Evolutionary conservation across 192 early-diverging fungal species (phyloP), one percentile per base, ranked within the genome.

Genomic region (Backusella liffmaniae): DNA sequence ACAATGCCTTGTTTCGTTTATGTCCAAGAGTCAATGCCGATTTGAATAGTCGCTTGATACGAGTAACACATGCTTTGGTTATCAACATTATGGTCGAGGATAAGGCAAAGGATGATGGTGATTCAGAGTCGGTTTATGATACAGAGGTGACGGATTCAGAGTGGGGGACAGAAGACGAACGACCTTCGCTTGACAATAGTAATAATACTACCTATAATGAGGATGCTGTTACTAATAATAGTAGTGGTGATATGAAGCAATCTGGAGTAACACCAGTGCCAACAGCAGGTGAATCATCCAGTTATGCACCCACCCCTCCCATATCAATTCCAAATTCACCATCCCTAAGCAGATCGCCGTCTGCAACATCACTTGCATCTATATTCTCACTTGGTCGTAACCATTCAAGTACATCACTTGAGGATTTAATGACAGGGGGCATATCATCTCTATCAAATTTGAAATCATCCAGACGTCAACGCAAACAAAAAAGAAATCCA

Each of bases 21-120:
- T 76, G 76, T 30, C 75, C 79, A 5, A 41, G 79, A 12, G 79
- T 81, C 36, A 73, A 81, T 59, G 72, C 75, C 8, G 79, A 81
- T 34, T 77, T 73, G n/a, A 77, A 73, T 41, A 76, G 74, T 30
- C 41, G 70, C 18, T 66, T 81, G 1, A 39, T 81, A 8, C 68
- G 65, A 29, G 72, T 81, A 2, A 74, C 72, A 29, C 79, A 81
- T 34, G 26, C 67, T n/a, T 30, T 81, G 8, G 72, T 81, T 18
- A 23, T 81, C 35, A 81, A 81, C 29, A 73, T 81, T 2, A 46
- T 35, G 2, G 35, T 81, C 0, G 70, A 80, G 37, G 72, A 78
- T 70, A 51, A 30, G 21, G 39, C 72, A 56, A 62, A 18, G 32
- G 36, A 73, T 4, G 36, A 68, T 7, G 53, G 37, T 13, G 32